Base-by-base conservation (phyloP, 495 filamentous ascomycete genomes). In the Aspergillus diversus region DNA sequence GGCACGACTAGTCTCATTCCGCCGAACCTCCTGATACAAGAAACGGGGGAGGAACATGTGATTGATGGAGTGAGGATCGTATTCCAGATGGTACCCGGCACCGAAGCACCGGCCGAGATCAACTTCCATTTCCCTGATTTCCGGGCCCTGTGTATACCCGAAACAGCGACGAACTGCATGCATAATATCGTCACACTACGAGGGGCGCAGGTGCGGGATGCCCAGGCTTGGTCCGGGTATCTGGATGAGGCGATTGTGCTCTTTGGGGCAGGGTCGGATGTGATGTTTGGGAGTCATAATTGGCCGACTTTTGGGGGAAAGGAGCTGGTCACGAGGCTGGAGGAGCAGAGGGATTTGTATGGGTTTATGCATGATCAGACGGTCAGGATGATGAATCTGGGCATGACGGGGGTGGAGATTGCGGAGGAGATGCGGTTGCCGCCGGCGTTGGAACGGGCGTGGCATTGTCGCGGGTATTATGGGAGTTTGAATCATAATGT, bases 401-500 rank as follows among this genome's bases (percentile, higher is more conserved):
- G 64, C 15, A 46, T 59, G 65, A 72, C 58, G 7, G 70, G 59
- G 8, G 53, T 63, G n/a, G 75, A 77, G 59, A 76, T 77, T 21
- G 73, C 73, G 0, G 75, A 77, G 60, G 46, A 43, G 31, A 59
- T 77, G 39, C 52, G 12, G 8, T 52, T 72, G 7, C 74, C 74
- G 5, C 68, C 64, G 4, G 57, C 60, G 0, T 53, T 77, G 33
- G 39, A 64, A 2, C 48, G 61, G 16, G 47, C 59, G 9, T 75
- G 69, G 68, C 51, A 67, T 62, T 48, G 60, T 4, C 71, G 66
- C 7, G 73, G 73, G 7, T 77, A 64, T 55, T 75, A 77, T 59
- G 75, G 72, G 27, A 73, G 71, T 12, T 16, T 75, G 5, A 76
- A 67, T 43, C 75, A 77, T 39, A 77, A 77, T 53, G 67, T 77